Base-by-base conservation (phyloP, 805 yeast genomes). In the Yamadazyma ubonensis region DNA sequence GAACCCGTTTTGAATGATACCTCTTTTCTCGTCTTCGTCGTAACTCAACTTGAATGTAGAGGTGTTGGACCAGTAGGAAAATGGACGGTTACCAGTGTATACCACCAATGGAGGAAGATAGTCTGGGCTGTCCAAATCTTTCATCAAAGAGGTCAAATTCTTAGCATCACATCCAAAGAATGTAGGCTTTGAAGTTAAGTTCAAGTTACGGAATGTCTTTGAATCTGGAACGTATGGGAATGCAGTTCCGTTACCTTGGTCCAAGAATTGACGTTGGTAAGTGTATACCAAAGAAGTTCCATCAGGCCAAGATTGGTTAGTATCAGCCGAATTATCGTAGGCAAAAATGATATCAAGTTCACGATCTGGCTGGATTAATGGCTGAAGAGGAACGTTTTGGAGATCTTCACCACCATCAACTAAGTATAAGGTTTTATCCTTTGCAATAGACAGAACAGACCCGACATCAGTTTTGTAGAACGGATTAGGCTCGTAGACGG, bases 201-300 rank as follows among this genome's bases (percentile, higher is more conserved):
- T 83, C 47, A 65, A 51, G 43, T 73, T 71, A 18, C 76, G 54
- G 58, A 86, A 83, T 0, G 89, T 74, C 31, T 71, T 61, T 19
- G 58, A 64, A 56, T 79, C 90, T 9, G 96, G 96, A 39, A 87
- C 90, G 50, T 83, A 77, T 7, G 96, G 95, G 72, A 84, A 85
- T 2, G 82, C 67, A 19, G 85, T 75, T 36, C 78, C 76, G 46
- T 73, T 69, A 20, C 81, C 82, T 49, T 74, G 73, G 1, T 38
- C 29, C 11, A 52, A 44, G 43, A 65, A 65, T 46, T 67, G 71
- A 40, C 72, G 43, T 33, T 59, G 54, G 46, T 49, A 67, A 5
- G 72, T 61, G 12, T 47, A 49, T 10, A 61, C 49, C 33, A 67
- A 40, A 1, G 70, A 57, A 6, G 59, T 46, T 3, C 73, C 71